Base-by-base conservation (phyloP, 1,139 yeast genomes). In the Pichia sp. region DNA sequence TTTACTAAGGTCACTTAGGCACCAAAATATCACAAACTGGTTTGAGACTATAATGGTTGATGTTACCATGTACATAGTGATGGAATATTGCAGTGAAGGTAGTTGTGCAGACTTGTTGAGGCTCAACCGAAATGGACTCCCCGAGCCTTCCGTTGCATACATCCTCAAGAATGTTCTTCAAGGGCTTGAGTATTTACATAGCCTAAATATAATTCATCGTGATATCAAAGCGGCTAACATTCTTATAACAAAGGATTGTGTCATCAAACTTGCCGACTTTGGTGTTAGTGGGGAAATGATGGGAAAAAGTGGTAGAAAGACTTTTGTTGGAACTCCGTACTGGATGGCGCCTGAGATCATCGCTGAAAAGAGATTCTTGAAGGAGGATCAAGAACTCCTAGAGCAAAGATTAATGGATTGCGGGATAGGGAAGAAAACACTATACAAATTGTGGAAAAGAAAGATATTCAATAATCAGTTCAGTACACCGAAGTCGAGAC, bases 311-410 rank as follows among this genome's bases (percentile, higher is more conserved):
- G 66, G 69, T 35, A 74, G 72, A 45, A 72, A 77, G 46, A 84
- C 94, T 0, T 79, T 84, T 64, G 94, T 84, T 24, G 95, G 95
- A 0, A 84, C 94, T 0, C 94, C 94, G 15, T 83, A 75, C 56
- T 85, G 94, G 94, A 85, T 85, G 94, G 94, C 94, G 0, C 95
- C 94, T 0, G 95, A 85, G 52, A 81, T 84, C 22, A 79, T 85
- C 19, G 53, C 41, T 8, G 49, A 53, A 13, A 21, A 22, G 10
- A 22, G 19, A 10, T 15, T 23, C 4, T 37, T 44, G 16, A 38
- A 26, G 11, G 29, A 35, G 9, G 40, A 41, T 30, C 14, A 37
- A 12, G 25, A 21, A 13, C 32, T 34, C 7, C 27, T 41, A 4
- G 42, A 42, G 9, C 27, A 13, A 19, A 35, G 45, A 22, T 32